phyloP scores from a whole-genome alignment of 176 grass and related monocot genomes.

The Musa troglodytarum region DNA sequence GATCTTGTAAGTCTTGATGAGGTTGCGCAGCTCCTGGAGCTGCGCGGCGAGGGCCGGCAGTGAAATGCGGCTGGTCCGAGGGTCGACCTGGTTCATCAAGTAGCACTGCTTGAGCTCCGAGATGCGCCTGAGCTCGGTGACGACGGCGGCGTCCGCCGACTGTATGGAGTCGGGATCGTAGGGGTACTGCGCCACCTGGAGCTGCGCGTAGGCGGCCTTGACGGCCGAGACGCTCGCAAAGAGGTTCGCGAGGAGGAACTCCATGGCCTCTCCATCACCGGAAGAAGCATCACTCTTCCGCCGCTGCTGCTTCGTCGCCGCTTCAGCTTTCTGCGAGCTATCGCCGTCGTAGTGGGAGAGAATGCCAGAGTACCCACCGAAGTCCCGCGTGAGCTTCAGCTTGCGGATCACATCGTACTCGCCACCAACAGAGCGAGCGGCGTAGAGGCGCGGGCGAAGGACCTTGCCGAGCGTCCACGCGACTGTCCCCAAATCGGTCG shows the following conservation, averaged over 20 bases:
- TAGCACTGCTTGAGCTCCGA: constrained; percentile 69
- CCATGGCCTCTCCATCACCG: constrained; percentile 24
- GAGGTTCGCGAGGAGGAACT: constrained; percentile 53
- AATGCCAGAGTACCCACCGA: not conserved
- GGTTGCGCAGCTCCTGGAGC: constrained; percentile 61
- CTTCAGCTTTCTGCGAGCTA: not conserved
- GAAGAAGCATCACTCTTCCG: not conserved
- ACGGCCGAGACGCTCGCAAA: constrained; percentile 78
- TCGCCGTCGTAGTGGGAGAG: not conserved
- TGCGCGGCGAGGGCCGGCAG: constrained; percentile 45
- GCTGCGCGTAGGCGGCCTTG: constrained; percentile 84
- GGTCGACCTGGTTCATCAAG: constrained; percentile 43
- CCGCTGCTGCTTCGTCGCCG: not conserved
- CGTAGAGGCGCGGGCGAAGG: constrained; percentile 44
- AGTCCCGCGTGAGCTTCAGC: constrained; percentile 24
- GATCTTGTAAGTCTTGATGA: constrained; percentile 88
- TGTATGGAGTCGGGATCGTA: constrained; percentile 78
- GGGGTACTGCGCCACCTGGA: constrained; percentile 76
- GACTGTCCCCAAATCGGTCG: constrained; percentile 32
- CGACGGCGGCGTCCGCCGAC: constrained; percentile 48
- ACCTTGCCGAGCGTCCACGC: constrained; percentile 68
- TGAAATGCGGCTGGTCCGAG: not conserved
- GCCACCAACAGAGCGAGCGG: not conserved
- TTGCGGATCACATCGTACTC: constrained; percentile 28
- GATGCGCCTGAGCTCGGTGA: constrained; percentile 62